Evolutionary conservation across 441 rosid species (phyloP).

Genomic region (Bruguiera hainesii): DNA sequence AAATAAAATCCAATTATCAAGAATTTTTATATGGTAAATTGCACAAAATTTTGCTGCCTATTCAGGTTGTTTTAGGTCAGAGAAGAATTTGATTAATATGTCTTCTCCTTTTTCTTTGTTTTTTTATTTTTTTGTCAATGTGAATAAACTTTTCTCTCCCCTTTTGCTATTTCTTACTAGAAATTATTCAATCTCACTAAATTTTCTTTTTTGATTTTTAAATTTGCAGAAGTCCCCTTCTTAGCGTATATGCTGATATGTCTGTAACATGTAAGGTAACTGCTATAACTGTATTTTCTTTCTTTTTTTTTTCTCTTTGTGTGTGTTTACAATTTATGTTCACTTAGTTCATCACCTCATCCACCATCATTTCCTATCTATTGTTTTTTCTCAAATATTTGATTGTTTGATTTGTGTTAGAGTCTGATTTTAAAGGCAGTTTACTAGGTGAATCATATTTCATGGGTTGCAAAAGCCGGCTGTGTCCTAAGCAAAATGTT

Average conservation of each 20-base stretch:
- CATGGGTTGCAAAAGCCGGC: no score
- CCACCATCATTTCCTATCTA: neutral
- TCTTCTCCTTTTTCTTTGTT: neutral
- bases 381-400: neutral
- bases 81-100: neutral
- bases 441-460: neutral
- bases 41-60: neutral
- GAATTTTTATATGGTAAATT: no score
- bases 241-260: slow-evolving; percentile 98
- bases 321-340: neutral
- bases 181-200: neutral
- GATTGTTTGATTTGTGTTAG: no score
- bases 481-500: no score
- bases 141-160: neutral
- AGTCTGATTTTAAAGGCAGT: neutral
- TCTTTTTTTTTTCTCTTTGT: no score
- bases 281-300: neutral
- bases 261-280: slow-evolving; percentile 91
- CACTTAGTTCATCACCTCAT: neutral
- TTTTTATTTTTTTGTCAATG: neutral
- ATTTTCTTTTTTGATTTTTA: neutral
- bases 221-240: slow-evolving; percentile 76
- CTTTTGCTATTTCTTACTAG: neutral
- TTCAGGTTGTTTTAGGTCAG: neutral
- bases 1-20: no score